Conservation (phyloP, 2,329 filamentous ascomycete genomes). For the Ramichloridium luteum region DNA sequence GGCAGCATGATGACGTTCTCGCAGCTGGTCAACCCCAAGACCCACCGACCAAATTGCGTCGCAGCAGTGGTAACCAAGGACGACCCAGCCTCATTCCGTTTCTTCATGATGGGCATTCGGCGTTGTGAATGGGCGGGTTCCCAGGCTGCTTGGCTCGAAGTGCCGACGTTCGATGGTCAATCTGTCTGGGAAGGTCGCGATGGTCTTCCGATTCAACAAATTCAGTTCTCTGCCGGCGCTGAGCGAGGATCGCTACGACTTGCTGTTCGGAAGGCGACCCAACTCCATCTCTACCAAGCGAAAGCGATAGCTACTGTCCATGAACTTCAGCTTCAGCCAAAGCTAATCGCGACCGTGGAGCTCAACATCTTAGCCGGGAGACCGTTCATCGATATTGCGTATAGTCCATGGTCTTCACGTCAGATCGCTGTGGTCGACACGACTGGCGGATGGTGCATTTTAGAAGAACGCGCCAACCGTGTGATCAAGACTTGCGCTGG, state of each 20-base stretch:
- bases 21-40: conserved; percentile 34
- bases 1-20: conserved; percentile 45
- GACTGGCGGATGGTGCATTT: conserved; percentile 55
- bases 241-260: conserved; percentile 34
- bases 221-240: conserved; percentile 37
- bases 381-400: conserved; percentile 52
- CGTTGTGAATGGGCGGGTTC: conserved; percentile 44
- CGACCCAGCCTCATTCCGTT: conserved; percentile 45
- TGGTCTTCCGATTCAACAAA: conserved; percentile 41
- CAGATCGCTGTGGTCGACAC: conserved; percentile 57
- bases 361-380: too few species aligned
- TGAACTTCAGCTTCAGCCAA: conserved; percentile 38
- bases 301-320: conserved; percentile 29
- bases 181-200: conserved; percentile 44
- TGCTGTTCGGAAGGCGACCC: conserved; percentile 21
- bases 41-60: conserved; percentile 22
- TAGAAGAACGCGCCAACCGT: too few species aligned
- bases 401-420: conserved; percentile 49
- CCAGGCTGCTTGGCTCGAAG: conserved; percentile 35
- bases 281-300: too few species aligned
- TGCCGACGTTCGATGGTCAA: conserved; percentile 36
- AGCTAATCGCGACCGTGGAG: too few species aligned
- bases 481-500: too few species aligned
- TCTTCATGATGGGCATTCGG: conserved; percentile 41
- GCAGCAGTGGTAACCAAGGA: conserved; percentile 36